These are phyloP conservation scores for Aureobasidium zeae DNA, from an alignment of 2,329 filamentous ascomycete species.

Conservation along the genomic window DNA sequence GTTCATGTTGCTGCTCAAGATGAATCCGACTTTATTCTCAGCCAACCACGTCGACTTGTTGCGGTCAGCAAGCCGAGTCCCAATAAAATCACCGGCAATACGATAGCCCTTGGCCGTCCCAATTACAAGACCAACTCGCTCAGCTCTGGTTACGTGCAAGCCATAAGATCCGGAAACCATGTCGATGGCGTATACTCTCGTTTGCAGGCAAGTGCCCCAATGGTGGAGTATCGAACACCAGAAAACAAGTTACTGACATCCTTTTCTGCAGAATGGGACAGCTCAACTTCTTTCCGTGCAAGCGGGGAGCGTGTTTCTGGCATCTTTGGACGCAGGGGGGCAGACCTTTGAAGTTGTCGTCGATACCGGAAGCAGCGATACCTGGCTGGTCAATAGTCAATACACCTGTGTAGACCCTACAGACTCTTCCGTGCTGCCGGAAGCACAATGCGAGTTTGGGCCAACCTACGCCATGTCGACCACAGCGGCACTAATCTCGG, in stretches of 20 bases:
- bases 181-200: slow-evolving; percentile 11
- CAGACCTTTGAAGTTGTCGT: slow-evolving; percentile 32
- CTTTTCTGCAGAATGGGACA: slow-evolving; percentile 5
- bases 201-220: slow-evolving; percentile 1
- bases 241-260: background rate
- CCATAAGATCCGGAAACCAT: slow-evolving; percentile 1
- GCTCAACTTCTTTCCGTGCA: slow-evolving; percentile 17
- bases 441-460: slow-evolving; percentile 27
- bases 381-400: slow-evolving; percentile 33
- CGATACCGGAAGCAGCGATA: slow-evolving; percentile 42
- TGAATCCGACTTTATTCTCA: slow-evolving; percentile 1
- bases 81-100: slow-evolving; percentile 1
- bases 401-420: slow-evolving; percentile 29
- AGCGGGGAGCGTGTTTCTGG: slow-evolving; percentile 26
- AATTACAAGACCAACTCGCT: slow-evolving; percentile 1
- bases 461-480: slow-evolving; percentile 24
- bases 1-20: slow-evolving; percentile 1
- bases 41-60: slow-evolving; percentile 2
- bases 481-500: slow-evolving; percentile 31
- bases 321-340: slow-evolving; percentile 24
- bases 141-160: slow-evolving; percentile 6
- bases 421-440: background rate
- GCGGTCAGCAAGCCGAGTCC: background rate
- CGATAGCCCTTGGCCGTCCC: background rate
- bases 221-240: no score